Evolutionary conservation across 176 grass and related monocot genomes (phyloP), one percentile per base, ranked within the genome.

Genomic region (Zea luxurians): DNA sequence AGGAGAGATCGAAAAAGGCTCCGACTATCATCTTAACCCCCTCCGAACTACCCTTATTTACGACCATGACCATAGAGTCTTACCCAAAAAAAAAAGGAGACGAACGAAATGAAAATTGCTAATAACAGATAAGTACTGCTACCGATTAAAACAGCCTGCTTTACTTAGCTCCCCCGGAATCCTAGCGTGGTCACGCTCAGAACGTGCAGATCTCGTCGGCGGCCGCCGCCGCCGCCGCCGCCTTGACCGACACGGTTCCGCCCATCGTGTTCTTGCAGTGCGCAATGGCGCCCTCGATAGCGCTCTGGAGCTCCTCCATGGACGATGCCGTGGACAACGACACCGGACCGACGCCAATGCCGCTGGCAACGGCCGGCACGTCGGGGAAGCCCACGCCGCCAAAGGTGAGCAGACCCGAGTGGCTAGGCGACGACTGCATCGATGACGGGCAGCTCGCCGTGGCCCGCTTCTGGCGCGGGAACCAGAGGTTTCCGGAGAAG

Each of bases 211-310:
- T 88, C 80, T 91, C 83, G 66, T 78, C 76, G 70, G 17, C 35
- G 9, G 16, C 42, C 46, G 71, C 5, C 34, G 38, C 38, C 53
- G 17, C 6, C 54, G 27, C 59, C 21, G 10, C 8, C 1, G 48
- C 67, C 70, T 70, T 74, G 71, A 35, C 13, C 48, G 68, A 47
- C 18, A 75, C 37, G 77, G 59, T 52, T 36, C 49, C 67, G 18
- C 69, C 79, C 90, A 95, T 89, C 0, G 96, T 92, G 88, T 87
- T 95, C 85, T 98, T 98, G 82, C 96, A 98, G 84, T 98, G 96
- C 42, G 92, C 92, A 62, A 98, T 95, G 92, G 96, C 92, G 6
- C 92, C 92, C 79, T 98, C 87, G 71, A 98, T 98, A 37, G 96
- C 92, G 80, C 90, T 92, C 65, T 98, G 92, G 40, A 98, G 87